Evolutionary conservation across 768 basidiomycete species (phyloP), one percentile per base, ranked within the genome.

Genomic region (Saitozyma podzolica): DNA sequence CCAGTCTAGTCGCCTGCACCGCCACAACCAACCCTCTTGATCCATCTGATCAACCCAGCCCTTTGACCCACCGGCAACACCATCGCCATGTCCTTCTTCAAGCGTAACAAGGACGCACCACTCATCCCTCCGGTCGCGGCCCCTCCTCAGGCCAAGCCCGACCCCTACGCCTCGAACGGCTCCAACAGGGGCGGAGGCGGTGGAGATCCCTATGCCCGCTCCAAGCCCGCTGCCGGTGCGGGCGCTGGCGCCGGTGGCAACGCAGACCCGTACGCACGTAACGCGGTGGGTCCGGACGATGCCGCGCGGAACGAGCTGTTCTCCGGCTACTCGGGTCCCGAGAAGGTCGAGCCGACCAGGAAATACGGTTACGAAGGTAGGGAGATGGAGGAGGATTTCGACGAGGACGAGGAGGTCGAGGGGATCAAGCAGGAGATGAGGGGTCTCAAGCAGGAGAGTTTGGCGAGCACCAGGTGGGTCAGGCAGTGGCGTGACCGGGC

Each of bases 341-440:
- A 64, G 50, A 63, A 63, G 50, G 61, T 55, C 16, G 62, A 55
- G 53, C 62, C 69, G 50, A 67, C 59, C 54, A 59, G 74, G 14
- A 54, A 74, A 52, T 77, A 75, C 59, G 77, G 79, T 1, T 74
- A 77, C 47, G 74, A 72, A 59, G 74, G 76, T n/a, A 62, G 78
- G 54, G 75, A 81, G 58, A 62, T 63, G 61, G 77, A 77, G 55
- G 91, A 92, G 63, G 93, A 93, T 66, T 78, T 75, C 58, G 77
- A 78, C 40, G 77, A 79, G 72, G 77, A 80, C 47, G 80, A 80
- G 61, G 80, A 80, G 66, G 82, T 93, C 6, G 95, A 99, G 81
- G 91, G 88, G 29, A 97, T 99, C 81, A 97, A 96, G 81, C 86
- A 91, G 72, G 88, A 93, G 80, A 92, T 90, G 63, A 85, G 87